A percentile compares a stretch with the other conserved stretches of the same genome.
Evolutionary conservation across 192 early-diverging fungal genomes (phyloP).

Genomic region (Rhizophagus clarus): DNA sequence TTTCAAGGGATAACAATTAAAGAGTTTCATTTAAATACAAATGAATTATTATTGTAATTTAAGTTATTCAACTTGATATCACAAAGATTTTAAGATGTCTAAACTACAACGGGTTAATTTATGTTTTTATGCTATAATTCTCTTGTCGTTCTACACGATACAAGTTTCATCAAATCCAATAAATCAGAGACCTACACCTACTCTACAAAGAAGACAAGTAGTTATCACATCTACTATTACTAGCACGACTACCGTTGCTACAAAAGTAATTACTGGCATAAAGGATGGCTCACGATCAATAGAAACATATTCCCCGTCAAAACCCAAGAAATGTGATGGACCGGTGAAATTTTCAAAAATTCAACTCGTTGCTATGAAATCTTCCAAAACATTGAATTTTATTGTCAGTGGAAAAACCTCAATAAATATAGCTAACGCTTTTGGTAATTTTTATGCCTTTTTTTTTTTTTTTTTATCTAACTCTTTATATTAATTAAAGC

Average conservation of each 20-base stretch:
- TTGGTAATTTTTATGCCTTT: background rate
- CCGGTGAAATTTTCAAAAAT: background rate
- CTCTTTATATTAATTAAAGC: background rate
- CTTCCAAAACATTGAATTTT: background rate
- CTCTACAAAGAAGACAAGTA: background rate
- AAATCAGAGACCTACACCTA: background rate
- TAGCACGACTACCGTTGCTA: background rate
- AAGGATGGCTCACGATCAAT: background rate
- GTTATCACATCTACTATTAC: background rate
- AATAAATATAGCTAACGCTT: background rate
- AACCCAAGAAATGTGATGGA: background rate
- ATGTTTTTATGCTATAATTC: background rate
- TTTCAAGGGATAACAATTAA: no score
- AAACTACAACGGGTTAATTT: background rate
- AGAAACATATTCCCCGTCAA: background rate
- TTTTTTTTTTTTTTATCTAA: background rate
- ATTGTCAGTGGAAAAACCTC: background rate
- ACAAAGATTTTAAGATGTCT: background rate
- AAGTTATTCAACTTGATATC: no score
- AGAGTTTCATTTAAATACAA: no score
- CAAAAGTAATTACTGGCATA: background rate
- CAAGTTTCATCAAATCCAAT: constrained; percentile 10
- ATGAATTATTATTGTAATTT: no score
- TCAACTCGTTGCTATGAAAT: no score
- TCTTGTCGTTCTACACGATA: background rate